Conservation (phyloP, 345 rosid genomes). For the Microcos paniculata region DNA sequence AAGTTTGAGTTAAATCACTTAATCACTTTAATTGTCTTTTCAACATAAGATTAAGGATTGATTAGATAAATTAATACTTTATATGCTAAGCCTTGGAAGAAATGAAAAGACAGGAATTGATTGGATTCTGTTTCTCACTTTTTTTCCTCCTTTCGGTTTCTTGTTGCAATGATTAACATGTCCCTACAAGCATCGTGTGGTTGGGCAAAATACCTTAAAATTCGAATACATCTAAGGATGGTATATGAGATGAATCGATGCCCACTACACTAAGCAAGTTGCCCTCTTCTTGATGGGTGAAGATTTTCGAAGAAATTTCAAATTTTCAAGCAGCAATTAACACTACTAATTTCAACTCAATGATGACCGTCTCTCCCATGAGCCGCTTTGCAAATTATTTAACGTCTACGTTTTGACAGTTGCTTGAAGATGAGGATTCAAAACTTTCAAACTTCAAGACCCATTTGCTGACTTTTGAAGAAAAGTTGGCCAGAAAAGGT, state of each 20-base stretch:
- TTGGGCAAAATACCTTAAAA: background rate
- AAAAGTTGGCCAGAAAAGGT: background rate
- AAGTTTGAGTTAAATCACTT: background rate
- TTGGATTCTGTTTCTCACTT: background rate
- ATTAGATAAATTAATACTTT: too few species aligned
- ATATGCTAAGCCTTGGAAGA: too few species aligned
- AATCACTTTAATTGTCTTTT: background rate
- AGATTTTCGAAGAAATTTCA: background rate
- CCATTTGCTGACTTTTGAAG: background rate
- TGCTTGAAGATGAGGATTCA: constrained; percentile 7
- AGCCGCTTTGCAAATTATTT: background rate
- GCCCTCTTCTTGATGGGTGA: background rate
- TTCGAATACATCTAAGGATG: background rate
- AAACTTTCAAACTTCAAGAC: background rate
- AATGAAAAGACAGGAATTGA: background rate
- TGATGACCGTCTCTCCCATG: background rate
- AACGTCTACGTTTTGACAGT: background rate
- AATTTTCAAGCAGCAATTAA: background rate
- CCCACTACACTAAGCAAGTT: background rate
- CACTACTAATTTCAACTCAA: background rate
- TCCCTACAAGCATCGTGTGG: constrained; percentile 6
- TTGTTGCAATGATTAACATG: background rate
- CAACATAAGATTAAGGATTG: background rate
- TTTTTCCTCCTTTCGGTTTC: background rate
- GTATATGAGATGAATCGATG: background rate